Percentiles rank a stretch among this genome's conserved stretches.
phyloP scores from a whole-genome alignment of 768 basidiomycete genomes.

The Termitomyces eurrhizus region DNA sequence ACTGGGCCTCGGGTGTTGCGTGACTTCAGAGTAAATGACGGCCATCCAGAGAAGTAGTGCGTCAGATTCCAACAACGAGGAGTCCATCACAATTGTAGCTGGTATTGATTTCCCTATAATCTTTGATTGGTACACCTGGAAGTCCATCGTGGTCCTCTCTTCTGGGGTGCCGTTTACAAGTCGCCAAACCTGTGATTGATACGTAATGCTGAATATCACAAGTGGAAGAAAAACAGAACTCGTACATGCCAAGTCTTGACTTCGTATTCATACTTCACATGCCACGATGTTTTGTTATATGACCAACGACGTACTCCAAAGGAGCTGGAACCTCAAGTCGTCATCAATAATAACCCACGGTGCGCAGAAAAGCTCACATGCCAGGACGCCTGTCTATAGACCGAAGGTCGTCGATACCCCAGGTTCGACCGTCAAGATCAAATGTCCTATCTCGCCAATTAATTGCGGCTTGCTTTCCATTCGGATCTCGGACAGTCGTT shows the following conservation, averaged over 20 bases:
- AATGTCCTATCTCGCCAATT: background rate
- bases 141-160: background rate
- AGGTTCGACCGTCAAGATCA: background rate
- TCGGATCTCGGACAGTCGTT: background rate
- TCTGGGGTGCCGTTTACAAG: background rate
- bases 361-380: background rate
- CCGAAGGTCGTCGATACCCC: background rate
- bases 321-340: background rate
- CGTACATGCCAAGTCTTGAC: constrained; percentile 6
- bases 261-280: constrained; percentile 5
- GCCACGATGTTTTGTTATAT: constrained; percentile 2
- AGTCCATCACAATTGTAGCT: background rate
- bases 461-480: background rate
- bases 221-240: background rate
- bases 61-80: background rate
- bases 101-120: background rate
- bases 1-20: background rate
- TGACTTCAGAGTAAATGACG: constrained; percentile 9
- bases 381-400: background rate
- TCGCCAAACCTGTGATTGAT: constrained; percentile 9
- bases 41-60: constrained; percentile 6
- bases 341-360: too few relatives aligned
- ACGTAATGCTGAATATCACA: too few relatives aligned
- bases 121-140: constrained; percentile 8
- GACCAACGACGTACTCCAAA: constrained; percentile 5